Evolutionary conservation across 192 early-diverging fungal genomes (phyloP).

Genomic region (Mortierella claussenii): DNA sequence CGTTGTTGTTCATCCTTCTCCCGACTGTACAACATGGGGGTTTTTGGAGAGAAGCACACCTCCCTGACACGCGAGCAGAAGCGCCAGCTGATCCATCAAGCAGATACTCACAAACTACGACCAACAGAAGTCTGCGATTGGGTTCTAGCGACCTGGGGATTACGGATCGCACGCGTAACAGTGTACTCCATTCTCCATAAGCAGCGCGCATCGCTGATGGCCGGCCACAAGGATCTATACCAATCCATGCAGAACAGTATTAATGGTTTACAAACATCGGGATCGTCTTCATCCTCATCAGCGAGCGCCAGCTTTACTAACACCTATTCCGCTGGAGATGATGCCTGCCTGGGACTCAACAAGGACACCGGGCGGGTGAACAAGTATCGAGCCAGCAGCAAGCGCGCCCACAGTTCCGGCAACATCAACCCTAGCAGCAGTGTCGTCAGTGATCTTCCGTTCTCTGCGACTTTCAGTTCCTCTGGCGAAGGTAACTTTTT

Average conservation of each 20-base stretch:
- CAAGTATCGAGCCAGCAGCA: constrained; percentile 17
- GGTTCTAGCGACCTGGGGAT: constrained; percentile 47
- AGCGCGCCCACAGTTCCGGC: constrained; percentile 6
- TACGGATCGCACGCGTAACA: constrained; percentile 47
- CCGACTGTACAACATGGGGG: constrained; percentile 26
- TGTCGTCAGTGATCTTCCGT: constrained; percentile 10
- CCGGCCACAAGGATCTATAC: constrained; percentile 41
- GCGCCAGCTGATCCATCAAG: constrained; percentile 48
- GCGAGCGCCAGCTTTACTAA: constrained; percentile 5
- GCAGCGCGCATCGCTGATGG: constrained; percentile 51
- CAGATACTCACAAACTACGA: constrained; percentile 48
- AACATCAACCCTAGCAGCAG: constrained; percentile 6
- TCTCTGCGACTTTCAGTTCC: not conserved
- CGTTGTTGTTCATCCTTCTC: not conserved
- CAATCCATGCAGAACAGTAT: constrained; percentile 25
- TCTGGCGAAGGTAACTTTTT: constrained; percentile 28
- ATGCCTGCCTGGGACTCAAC: constrained; percentile 19
- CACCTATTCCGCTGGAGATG: not conserved
- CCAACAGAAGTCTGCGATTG: constrained; percentile 52
- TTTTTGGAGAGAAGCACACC: constrained; percentile 52
- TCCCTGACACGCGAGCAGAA: constrained; percentile 50
- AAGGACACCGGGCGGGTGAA: constrained; percentile 11
- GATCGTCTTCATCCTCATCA: constrained; percentile 4
- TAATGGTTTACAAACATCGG: constrained; percentile 2
- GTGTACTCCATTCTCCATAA: constrained; percentile 53